Percentiles rank a stretch among this genome's conserved stretches.
These are phyloP conservation scores for Rosa hybrid DNA, from an alignment of 331 rosid genomes.

Conservation along the genomic window DNA sequence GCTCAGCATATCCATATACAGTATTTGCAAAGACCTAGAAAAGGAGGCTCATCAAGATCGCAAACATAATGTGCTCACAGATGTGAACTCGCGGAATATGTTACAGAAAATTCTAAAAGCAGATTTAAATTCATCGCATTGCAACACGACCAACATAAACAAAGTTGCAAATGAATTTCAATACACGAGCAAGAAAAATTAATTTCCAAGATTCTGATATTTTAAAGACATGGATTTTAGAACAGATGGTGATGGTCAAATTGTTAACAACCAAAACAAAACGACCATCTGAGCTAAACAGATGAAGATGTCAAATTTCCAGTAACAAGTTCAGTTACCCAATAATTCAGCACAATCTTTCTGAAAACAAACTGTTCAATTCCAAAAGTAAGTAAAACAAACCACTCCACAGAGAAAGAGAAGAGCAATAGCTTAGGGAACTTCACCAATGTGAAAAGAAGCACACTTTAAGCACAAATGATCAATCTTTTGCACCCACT, in stretches of 20 bases:
- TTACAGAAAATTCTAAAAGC: neutral
- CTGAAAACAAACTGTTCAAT: neutral
- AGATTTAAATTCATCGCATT: neutral
- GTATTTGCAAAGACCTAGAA: too few species aligned
- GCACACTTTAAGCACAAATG: neutral
- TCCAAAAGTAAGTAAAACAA: neutral
- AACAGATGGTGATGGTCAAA: neutral
- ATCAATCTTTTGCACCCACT: neutral
- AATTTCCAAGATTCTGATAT: neutral
- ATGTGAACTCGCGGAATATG: too few species aligned
- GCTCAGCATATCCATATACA: too few species aligned
- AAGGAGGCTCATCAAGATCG: too few species aligned
- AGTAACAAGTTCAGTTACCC: neutral
- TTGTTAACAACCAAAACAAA: neutral
- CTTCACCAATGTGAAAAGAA: neutral
- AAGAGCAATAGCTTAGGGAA: too few species aligned
- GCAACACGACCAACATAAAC: neutral
- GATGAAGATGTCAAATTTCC: neutral
- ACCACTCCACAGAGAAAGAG: neutral
- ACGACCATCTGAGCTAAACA: neutral
- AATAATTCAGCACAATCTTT: neutral
- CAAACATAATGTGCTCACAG: too few species aligned
- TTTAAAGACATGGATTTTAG: neutral
- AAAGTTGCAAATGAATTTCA: neutral
- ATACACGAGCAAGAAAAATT: neutral